Conservation (phyloP, 140 eudicot species). For the Erigeron philadelphicus region DNA sequence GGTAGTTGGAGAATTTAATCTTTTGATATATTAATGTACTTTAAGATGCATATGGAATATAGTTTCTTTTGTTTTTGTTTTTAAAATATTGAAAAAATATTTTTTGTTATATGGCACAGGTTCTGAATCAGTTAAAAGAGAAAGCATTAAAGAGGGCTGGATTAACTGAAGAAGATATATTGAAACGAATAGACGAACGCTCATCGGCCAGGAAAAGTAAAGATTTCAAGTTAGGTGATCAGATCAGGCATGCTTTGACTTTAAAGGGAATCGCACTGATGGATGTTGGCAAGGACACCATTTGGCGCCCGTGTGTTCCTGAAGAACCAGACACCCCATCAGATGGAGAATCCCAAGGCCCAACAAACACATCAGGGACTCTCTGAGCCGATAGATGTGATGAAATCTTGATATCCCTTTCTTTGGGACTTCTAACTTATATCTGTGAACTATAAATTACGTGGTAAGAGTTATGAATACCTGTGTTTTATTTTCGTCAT, state of each 20-base stretch:
- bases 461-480: conserved; percentile 18
- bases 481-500: conserved; percentile 21
- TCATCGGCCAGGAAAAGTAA: conserved; percentile 51
- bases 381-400: conserved; percentile 19
- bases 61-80: background rate
- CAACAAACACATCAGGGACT: conserved; percentile 16
- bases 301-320: conserved; percentile 90
- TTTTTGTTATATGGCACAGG: conserved; percentile 36
- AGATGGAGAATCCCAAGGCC: conserved; percentile 12
- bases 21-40: background rate
- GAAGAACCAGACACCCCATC: conserved; percentile 12
- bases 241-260: conserved; percentile 54
- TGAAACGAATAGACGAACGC: conserved; percentile 50
- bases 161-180: conserved; percentile 57
- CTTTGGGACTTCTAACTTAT: conserved; percentile 1
- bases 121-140: conserved; percentile 65
- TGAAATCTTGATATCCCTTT: conserved; percentile 13
- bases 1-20: conserved; percentile 37
- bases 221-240: conserved; percentile 48
- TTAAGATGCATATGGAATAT: background rate
- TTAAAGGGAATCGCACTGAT: conserved; percentile 71
- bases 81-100: background rate
- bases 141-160: conserved; percentile 66
- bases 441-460: conserved; percentile 11
- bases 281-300: conserved; percentile 68